phyloP scores from a whole-genome alignment of 2,329 filamentous ascomycete genomes.

The Colletotrichum lindemuthianum region DNA sequence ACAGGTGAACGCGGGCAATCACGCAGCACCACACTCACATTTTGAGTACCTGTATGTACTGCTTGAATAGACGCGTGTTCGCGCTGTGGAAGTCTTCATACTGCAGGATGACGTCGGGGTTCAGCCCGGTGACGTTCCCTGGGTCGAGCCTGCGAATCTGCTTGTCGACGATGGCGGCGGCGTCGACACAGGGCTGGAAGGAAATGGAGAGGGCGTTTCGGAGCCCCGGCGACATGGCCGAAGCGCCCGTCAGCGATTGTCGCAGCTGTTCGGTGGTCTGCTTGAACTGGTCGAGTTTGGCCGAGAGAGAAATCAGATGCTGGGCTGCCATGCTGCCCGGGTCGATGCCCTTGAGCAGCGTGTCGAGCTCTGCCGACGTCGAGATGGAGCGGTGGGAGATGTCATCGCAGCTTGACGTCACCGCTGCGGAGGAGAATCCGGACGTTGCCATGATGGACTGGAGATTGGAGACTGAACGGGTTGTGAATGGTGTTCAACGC shows the following conservation, averaged over 20 bases:
- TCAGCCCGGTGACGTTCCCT: conserved; percentile 39
- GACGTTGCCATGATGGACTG: conserved; percentile 40
- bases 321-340: conserved; percentile 29
- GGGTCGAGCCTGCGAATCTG: conserved; percentile 46
- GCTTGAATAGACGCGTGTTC: conserved; percentile 40
- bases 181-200: conserved; percentile 43
- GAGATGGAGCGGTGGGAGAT: conserved; percentile 45
- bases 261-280: conserved; percentile 41
- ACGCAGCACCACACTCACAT: conserved; percentile 20
- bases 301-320: conserved; percentile 39
- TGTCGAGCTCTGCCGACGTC: conserved; percentile 43
- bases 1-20: not conserved
- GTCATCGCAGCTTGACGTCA: conserved; percentile 44
- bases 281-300: conserved; percentile 42
- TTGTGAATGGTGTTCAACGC: not conserved
- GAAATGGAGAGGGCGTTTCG: conserved; percentile 43
- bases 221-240: conserved; percentile 43
- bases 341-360: conserved; percentile 38
- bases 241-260: conserved; percentile 39
- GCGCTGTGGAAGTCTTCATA: conserved; percentile 40
- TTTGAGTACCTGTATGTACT: conserved; percentile 13
- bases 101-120: conserved; percentile 41
- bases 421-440: conserved; percentile 47
- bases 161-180: conserved; percentile 45
- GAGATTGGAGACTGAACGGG: not conserved